phyloP scores from a whole-genome alignment of 169 alveolate species.

The Cryptosporidium viatorum region DNA sequence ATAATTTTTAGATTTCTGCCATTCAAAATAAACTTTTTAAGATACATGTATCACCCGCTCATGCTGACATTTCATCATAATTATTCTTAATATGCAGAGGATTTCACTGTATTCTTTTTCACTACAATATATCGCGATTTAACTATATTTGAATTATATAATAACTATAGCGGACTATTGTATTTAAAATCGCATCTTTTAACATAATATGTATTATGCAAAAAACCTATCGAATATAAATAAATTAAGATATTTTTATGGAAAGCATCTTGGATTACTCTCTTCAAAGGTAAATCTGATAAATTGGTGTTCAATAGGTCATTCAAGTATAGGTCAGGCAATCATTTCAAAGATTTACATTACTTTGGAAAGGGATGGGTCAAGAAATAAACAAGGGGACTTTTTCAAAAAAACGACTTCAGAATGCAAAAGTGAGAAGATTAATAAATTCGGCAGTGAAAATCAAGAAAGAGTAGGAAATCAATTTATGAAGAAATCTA shows the following conservation, averaged over 20 bases:
- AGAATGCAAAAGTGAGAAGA: not conserved
- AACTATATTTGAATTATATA: not conserved
- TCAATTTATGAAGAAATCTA: not conserved
- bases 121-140: not conserved
- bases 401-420: not conserved
- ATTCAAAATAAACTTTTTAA: not conserved
- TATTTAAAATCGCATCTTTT: not conserved
- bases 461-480: not conserved
- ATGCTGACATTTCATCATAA: not conserved
- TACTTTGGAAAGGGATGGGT: not conserved
- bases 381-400: not conserved
- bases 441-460: not conserved
- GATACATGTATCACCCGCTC: not conserved
- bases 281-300: not conserved
- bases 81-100: not conserved
- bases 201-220: not conserved
- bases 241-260: not conserved
- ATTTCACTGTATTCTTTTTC: not conserved
- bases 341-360: not conserved
- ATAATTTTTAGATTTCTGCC: too few relatives aligned
- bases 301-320: not conserved
- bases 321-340: not conserved
- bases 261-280: not conserved
- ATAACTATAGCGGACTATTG: not conserved
- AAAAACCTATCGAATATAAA: not conserved